phyloP scores from a whole-genome alignment of 2,329 filamentous ascomycete species.

The Cercospora sojina region DNA sequence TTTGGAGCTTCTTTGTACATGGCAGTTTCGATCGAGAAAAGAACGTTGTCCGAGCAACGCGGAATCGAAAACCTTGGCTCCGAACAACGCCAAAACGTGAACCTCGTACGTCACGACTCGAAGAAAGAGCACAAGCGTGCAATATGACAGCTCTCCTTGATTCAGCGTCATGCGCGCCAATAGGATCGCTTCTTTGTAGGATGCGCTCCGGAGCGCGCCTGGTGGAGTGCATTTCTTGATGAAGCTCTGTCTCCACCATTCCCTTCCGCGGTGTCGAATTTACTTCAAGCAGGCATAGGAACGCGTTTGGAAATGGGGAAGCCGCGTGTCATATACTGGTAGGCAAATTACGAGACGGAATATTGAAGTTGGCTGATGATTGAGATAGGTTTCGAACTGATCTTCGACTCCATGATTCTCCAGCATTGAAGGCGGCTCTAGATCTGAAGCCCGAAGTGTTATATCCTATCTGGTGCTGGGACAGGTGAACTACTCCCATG shows the following conservation, averaged over 20 bases:
- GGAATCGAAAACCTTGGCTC: background rate
- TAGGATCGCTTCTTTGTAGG: background rate
- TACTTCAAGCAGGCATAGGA: no score
- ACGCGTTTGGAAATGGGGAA: conserved; percentile 34
- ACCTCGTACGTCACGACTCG: conserved; percentile 18
- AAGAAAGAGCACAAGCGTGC: conserved; percentile 16
- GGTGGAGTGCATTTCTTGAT: background rate
- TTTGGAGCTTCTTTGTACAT: conserved; percentile 1
- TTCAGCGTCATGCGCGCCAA: conserved; percentile 9
- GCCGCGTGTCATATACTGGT: conserved; percentile 68
- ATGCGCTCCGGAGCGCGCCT: background rate
- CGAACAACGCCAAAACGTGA: conserved; percentile 2
- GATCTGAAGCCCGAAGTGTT: conserved; percentile 69
- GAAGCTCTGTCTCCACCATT: background rate
- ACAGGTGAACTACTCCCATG: conserved; percentile 8
- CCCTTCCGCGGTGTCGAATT: background rate
- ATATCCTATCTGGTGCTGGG: conserved; percentile 71
- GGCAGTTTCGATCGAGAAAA: background rate
- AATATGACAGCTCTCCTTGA: background rate
- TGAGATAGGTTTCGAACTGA: conserved; percentile 63
- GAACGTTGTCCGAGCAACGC: background rate
- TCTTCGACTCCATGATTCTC: conserved; percentile 73
- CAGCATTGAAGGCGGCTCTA: conserved; percentile 68
- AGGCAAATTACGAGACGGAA: background rate
- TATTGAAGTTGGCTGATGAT: background rate